Evolutionary conservation across 306 rosid species (phyloP).

Genomic region (Rubus parviflorus): DNA sequence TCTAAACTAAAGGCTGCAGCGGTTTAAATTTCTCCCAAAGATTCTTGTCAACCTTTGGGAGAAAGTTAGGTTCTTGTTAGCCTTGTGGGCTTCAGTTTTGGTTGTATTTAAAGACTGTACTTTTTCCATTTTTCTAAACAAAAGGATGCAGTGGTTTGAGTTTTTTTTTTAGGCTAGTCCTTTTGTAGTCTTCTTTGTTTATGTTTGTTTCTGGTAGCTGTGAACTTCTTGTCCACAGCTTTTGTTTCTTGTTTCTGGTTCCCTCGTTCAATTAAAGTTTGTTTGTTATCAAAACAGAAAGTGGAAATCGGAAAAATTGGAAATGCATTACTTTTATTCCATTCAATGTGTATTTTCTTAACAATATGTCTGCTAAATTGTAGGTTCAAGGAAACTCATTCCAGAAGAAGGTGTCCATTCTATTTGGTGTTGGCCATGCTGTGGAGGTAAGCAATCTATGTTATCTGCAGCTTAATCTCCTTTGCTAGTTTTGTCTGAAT

Average conservation of each 20-base stretch:
- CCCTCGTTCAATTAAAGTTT: not conserved
- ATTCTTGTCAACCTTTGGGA: too few species aligned
- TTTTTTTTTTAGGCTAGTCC: not conserved
- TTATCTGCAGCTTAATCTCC: not conserved
- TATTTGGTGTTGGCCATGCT: conserved; percentile 83
- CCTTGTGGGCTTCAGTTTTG: not conserved
- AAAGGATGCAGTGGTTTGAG: not conserved
- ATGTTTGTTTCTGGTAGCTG: not conserved
- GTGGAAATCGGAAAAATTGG: not conserved
- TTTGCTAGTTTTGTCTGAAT: not conserved
- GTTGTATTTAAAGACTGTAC: not conserved
- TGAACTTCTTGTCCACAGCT: not conserved
- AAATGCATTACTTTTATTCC: not conserved
- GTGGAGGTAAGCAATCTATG: conserved; percentile 62
- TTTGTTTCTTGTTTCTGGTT: not conserved
- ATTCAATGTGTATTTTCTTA: not conserved
- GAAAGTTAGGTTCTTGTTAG: not conserved
- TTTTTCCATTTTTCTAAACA: not conserved
- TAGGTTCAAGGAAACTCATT: conserved; percentile 98
- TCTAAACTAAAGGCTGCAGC: not conserved
- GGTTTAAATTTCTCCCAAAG: too few species aligned
- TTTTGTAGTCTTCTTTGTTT: not conserved
- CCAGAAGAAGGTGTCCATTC: conserved; percentile 75
- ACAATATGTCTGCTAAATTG: conserved; percentile 31
- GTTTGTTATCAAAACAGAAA: not conserved